Evolutionary conservation across 768 basidiomycete species (phyloP).

Genomic region (Tricholoma bakamatsutake): DNA sequence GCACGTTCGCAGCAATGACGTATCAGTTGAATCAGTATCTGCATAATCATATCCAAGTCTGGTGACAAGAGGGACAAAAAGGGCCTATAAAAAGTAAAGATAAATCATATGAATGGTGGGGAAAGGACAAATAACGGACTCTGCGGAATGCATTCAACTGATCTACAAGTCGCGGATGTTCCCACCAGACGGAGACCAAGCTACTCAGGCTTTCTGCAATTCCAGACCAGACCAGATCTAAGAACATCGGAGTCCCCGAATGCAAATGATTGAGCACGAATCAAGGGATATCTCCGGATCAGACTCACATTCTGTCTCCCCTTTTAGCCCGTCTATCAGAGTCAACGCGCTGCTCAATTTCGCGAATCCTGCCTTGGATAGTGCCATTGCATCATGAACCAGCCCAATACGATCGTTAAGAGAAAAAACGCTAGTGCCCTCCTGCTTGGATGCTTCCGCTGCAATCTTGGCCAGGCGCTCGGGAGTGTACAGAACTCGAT

Average conservation of each 20-base stretch:
- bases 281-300: background rate
- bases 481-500: slow-evolving; percentile 81
- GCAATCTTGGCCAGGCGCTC: slow-evolving; percentile 77
- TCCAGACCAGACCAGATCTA: slow-evolving; percentile 80
- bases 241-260: background rate
- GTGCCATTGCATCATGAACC: slow-evolving; percentile 73
- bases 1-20: slow-evolving; percentile 65
- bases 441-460: slow-evolving; percentile 59
- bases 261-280: slow-evolving; percentile 1
- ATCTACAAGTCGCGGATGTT: slow-evolving; percentile 49
- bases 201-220: slow-evolving; percentile 50
- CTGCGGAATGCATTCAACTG: slow-evolving; percentile 55
- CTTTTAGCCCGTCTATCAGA: slow-evolving; percentile 59
- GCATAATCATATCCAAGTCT: slow-evolving; percentile 74
- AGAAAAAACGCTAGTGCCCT: slow-evolving; percentile 53
- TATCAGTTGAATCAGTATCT: slow-evolving; percentile 59
- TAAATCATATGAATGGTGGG: background rate
- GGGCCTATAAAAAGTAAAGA: slow-evolving; percentile 30
- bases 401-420: slow-evolving; percentile 88
- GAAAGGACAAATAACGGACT: slow-evolving; percentile 31
- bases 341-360: slow-evolving; percentile 73
- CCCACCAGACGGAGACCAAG: slow-evolving; percentile 77
- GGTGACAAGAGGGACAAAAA: slow-evolving; percentile 73
- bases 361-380: slow-evolving; percentile 76
- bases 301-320: slow-evolving; percentile 72